Percentiles rank a stretch among this genome's conserved stretches.
phyloP scores from a whole-genome alignment of 2,329 filamentous ascomycete species.

The Alternaria burnsii region DNA sequence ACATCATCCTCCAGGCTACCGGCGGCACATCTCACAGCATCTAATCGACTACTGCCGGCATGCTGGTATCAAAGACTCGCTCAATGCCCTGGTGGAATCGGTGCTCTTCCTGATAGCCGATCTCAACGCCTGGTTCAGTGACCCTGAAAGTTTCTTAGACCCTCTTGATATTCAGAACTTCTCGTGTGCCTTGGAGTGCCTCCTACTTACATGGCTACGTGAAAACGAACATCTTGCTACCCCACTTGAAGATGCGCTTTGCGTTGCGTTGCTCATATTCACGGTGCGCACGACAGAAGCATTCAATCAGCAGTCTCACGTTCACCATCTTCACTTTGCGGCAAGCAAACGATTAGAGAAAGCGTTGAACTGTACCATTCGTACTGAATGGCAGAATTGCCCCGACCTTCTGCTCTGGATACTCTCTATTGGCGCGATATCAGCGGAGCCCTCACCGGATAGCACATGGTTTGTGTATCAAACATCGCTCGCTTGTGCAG shows the following conservation, averaged over 20 bases:
- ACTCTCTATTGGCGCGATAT: constrained; percentile 47
- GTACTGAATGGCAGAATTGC: constrained; percentile 41
- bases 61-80: constrained; percentile 39
- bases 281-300: constrained; percentile 48
- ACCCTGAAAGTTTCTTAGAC: constrained; percentile 42
- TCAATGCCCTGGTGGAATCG: constrained; percentile 40
- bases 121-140: constrained; percentile 46
- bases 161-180: constrained; percentile 50
- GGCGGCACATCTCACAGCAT: constrained; percentile 39
- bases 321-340: constrained; percentile 41
- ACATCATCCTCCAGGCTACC: constrained; percentile 42
- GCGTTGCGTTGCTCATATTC: constrained; percentile 49
- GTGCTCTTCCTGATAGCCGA: constrained; percentile 46
- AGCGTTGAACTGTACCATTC: constrained; percentile 46
- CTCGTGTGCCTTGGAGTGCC: constrained; percentile 45
- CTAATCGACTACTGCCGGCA: constrained; percentile 41
- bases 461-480: constrained; percentile 47
- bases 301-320: constrained; percentile 34
- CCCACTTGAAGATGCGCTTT: constrained; percentile 48
- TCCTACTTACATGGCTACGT: constrained; percentile 44
- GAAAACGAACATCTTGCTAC: constrained; percentile 35
- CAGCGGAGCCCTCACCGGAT: constrained; percentile 43
- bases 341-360: constrained; percentile 47
- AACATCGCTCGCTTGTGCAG: constrained; percentile 41
- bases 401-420: constrained; percentile 51